Evolutionary conservation across 1,284 basidiomycete genomes (phyloP), one percentile per base, ranked within the genome.

Genomic region (Cutaneotrichosporon daszewskae): DNA sequence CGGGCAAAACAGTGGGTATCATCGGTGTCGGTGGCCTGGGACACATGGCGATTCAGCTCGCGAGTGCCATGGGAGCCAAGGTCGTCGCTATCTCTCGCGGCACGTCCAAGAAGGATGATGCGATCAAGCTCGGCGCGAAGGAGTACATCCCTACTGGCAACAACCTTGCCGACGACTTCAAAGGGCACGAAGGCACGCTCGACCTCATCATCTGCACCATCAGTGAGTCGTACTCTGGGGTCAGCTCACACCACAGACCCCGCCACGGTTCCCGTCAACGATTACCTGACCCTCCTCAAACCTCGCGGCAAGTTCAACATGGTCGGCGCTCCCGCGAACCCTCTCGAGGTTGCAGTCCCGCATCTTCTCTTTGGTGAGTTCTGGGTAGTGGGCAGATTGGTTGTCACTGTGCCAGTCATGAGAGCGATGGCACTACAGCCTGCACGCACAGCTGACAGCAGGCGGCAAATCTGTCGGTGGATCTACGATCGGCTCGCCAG

Each of bases 61-160:
- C 78, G 16, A 73, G 73, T 34, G 79, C 79, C 2, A 63, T 81
- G 38, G 79, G 79, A 4, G 77, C 78, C 3, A 75, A 80, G 25
- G 77, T 82, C 11, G 76, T 76, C 10, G 80, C 75, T 8, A 80
- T 77, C 62, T 72, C 68, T 5, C 75, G 75, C 60, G 68, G 68
- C 2, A 60, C 66, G 20, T 53, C 48, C 38, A 77, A 77, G 64
- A 58, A 63, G 40, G 68, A 69, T 17, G 74, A 76, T 48, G 75
- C 75, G 2, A 58, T 69, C 52, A 71, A 74, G 57, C 68, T 77
- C 58, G 75, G 76, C 14, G 75, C 70, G 1, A 45, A 42, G n/a
- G 54, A 58, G 24, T 69, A 72, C 53, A 37, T 74, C 37, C 63
- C 60, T 5, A 69, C 66, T 1, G 58, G 62, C 37, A 25, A 29